A percentile compares a stretch with the other conserved stretches of the same genome.
Conservation (phyloP, 768 basidiomycete genomes). For the Kwoniella newhampshirensis region DNA sequence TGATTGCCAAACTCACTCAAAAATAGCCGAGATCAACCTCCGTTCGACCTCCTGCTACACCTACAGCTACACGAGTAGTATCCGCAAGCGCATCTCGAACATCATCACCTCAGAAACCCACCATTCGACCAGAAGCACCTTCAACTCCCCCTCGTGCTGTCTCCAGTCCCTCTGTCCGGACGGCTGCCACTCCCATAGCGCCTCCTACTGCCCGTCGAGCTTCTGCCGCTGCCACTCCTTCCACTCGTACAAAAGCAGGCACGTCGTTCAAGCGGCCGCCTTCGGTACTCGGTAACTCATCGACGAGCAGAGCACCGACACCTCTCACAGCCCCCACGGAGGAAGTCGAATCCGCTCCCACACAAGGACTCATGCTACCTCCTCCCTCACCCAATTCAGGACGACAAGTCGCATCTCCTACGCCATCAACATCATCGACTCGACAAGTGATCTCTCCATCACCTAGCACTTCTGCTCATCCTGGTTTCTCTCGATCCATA, state of each 20-base stretch:
- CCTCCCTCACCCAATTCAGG: background rate
- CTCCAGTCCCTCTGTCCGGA: constrained; percentile 55
- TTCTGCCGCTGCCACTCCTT: constrained; percentile 26
- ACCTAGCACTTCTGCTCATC: constrained; percentile 1
- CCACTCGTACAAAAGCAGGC: constrained; percentile 2
- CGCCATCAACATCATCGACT: background rate
- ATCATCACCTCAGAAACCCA: constrained; percentile 19
- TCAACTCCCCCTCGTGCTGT: constrained; percentile 28
- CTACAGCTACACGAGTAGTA: constrained; percentile 14
- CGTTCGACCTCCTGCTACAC: constrained; percentile 24
- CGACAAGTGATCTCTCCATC: constrained; percentile 11
- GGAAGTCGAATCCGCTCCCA: background rate
- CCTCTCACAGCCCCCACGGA: constrained; percentile 8
- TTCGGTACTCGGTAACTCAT: constrained; percentile 19
- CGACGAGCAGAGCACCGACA: constrained; percentile 14
- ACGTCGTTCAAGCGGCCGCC: constrained; percentile 25
- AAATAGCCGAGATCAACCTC: constrained; percentile 17
- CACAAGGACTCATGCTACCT: constrained; percentile 5
- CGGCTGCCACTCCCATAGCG: background rate
- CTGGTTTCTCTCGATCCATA: background rate
- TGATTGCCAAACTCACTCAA: background rate
- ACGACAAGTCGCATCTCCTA: constrained; percentile 8
- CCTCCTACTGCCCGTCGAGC: constrained; percentile 8
- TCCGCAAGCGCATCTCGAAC: constrained; percentile 17
- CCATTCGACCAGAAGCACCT: constrained; percentile 8